Percentiles rank a stretch among this genome's conserved stretches.
Conservation (phyloP, 768 basidiomycete species). For the Glaciozyma martinii region DNA sequence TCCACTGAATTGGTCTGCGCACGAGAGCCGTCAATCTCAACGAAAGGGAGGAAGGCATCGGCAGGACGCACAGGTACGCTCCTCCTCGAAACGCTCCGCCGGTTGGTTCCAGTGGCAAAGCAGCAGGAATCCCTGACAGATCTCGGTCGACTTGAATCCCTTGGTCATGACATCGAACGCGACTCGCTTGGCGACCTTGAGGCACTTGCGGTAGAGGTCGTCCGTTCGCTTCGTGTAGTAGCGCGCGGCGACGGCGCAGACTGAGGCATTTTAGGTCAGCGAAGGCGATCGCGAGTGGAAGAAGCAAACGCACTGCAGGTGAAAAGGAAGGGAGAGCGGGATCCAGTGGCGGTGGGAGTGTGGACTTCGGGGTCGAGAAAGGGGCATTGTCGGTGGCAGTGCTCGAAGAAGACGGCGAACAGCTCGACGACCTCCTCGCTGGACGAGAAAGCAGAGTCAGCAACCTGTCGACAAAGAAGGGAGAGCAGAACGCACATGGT, state of each 20-base stretch:
- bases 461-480: no score
- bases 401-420: conserved; percentile 59
- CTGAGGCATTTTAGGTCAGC: conserved; percentile 42
- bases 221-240: conserved; percentile 77
- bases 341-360: conserved; percentile 86
- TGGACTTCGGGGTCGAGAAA: conserved; percentile 81
- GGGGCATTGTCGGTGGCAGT: conserved; percentile 48
- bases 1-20: conserved; percentile 28
- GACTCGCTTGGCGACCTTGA: conserved; percentile 49
- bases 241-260: conserved; percentile 88
- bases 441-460: no score
- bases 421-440: conserved; percentile 72
- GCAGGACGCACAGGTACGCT: conserved; percentile 75
- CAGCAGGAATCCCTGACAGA: conserved; percentile 68
- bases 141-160: conserved; percentile 83
- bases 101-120: conserved; percentile 85
- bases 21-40: background rate
- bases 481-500: background rate
- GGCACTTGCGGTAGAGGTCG: conserved; percentile 58
- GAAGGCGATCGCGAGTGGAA: background rate
- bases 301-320: conserved; percentile 62
- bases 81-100: conserved; percentile 91
- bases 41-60: background rate
- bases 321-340: conserved; percentile 85
- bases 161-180: conserved; percentile 53